Conservation (phyloP, 129 eudicot genomes). For the Artemisia annua region DNA sequence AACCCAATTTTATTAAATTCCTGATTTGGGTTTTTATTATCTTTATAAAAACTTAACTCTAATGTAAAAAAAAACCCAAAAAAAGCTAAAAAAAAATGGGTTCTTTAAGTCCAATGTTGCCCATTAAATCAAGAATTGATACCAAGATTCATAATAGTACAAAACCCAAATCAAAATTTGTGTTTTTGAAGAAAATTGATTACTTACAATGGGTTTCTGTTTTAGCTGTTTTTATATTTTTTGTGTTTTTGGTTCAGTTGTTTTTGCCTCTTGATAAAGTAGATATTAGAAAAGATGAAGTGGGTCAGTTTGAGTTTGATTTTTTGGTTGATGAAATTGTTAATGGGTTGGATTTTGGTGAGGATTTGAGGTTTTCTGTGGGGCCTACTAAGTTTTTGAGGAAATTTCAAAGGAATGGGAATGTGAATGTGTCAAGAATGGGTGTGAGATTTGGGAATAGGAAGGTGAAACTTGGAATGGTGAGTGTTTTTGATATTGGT, state of each 20-base stretch:
- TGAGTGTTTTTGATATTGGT: slow-evolving; percentile 27
- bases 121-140: slow-evolving; percentile 51
- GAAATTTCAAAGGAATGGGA: slow-evolving; percentile 54
- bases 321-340: slow-evolving; percentile 26
- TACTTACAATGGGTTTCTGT: slow-evolving; percentile 73
- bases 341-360: slow-evolving; percentile 72
- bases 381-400: slow-evolving; percentile 46
- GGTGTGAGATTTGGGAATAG: slow-evolving; percentile 65
- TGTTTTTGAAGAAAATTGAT: slow-evolving; percentile 65
- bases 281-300: slow-evolving; percentile 2
- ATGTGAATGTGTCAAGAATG: slow-evolving; percentile 40
- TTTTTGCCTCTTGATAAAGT: slow-evolving; percentile 36
- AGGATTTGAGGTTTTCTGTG: slow-evolving; percentile 54
- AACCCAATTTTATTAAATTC: slow-evolving; percentile 13
- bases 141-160: slow-evolving; percentile 17
- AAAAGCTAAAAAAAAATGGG: slow-evolving; percentile 48
- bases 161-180: slow-evolving; percentile 70
- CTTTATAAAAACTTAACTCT: slow-evolving; percentile 25
- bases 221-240: slow-evolving; percentile 51
- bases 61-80: too few relatives aligned
- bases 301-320: too few relatives aligned
- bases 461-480: slow-evolving; percentile 84
- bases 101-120: slow-evolving; percentile 62
- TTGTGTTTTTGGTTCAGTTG: slow-evolving; percentile 38
- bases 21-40: slow-evolving; percentile 16